Evolutionary conservation across 2,329 filamentous ascomycete genomes (phyloP), one percentile per base, ranked within the genome.

Genomic region (Hypoxylon sp.): DNA sequence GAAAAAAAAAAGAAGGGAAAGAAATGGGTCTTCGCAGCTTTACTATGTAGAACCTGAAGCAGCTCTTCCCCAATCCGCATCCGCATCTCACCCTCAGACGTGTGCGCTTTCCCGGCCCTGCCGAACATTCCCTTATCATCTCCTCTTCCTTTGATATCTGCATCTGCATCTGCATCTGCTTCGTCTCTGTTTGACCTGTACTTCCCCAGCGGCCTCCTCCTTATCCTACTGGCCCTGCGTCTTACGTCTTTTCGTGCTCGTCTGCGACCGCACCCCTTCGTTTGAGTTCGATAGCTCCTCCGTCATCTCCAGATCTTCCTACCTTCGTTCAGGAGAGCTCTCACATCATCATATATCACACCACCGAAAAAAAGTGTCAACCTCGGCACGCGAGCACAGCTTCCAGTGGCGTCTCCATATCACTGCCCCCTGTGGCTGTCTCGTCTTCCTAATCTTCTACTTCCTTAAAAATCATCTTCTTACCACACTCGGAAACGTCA

Each of bases 51-150:
- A 59, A 50, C 50, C 56, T 51, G 31, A 50, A 49, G 15, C 45
- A 53, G 49, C 55, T 38, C 29, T 31, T 42, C 48, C 18, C n/a
- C n/a, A n/a, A n/a, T n/a, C n/a, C n/a, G n/a, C n/a, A n/a, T n/a
- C n/a, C n/a, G 42, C 49, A 60, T 35, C 15, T 17, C 53, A 51
- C 48, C 48, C 20, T 52, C 58, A 48, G 55, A 48, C 55, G 55
- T 54, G n/a, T n/a, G n/a, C n/a, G n/a, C 41, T 55, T 58, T 62
- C 54, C 61, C 61, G 61, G 49, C 52, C 46, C 52, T 59, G 45
- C 61, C 61, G 61, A 64, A 56, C 48, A 5, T 18, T 38, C 18
- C 40, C 50, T 61, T 51, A 63, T 63, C 54, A 56, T 37, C 26
- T 57, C 43, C 9, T 26, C 27, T 45, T 41, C 20, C 40, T 52